Conservation (phyloP, 1,284 basidiomycete genomes). For the Ceratobasidium sp. region DNA sequence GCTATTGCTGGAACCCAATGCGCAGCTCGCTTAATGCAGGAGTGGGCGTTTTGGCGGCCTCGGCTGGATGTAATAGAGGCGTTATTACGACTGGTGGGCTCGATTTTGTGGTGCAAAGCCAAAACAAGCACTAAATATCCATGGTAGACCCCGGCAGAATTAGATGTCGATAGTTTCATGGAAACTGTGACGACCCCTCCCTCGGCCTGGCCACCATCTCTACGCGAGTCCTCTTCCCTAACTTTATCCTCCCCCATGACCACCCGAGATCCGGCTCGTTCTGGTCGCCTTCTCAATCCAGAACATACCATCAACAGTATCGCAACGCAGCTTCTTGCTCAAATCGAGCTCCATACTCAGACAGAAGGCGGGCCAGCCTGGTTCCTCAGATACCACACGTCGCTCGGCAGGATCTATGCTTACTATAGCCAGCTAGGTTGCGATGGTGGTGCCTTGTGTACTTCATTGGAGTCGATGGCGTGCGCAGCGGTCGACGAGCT, state of each 20-base stretch:
- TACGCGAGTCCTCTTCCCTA: not conserved
- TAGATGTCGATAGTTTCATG: conserved; percentile 14
- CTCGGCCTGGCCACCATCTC: conserved; percentile 8
- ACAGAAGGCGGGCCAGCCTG: conserved; percentile 4
- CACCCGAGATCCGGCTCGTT: too few relatives aligned
- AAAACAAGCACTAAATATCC: not conserved
- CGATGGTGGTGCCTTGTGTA: not conserved
- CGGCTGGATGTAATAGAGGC: conserved; percentile 29
- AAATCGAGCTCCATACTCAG: conserved; percentile 5
- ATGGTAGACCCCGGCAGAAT: conserved; percentile 3
- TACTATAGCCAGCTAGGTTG: conserved; percentile 7
- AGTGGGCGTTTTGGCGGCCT: conserved; percentile 40
- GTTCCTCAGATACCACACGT: conserved; percentile 28
- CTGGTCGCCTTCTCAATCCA: not conserved
- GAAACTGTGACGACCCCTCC: conserved; percentile 10
- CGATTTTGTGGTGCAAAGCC: not conserved
- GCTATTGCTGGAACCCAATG: conserved; percentile 30
- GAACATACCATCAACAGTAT: conserved; percentile 20
- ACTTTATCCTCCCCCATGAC: not conserved
- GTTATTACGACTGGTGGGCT: conserved; percentile 21
- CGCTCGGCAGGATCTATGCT: conserved; percentile 33
- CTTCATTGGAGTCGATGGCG: conserved; percentile 12
- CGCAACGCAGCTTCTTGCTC: conserved; percentile 7
- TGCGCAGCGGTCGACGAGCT: conserved; percentile 16
- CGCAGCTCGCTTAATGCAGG: conserved; percentile 13